Evolutionary conservation across 495 filamentous ascomycete species (phyloP).

Genomic region (Mytilinidion resinicola): DNA sequence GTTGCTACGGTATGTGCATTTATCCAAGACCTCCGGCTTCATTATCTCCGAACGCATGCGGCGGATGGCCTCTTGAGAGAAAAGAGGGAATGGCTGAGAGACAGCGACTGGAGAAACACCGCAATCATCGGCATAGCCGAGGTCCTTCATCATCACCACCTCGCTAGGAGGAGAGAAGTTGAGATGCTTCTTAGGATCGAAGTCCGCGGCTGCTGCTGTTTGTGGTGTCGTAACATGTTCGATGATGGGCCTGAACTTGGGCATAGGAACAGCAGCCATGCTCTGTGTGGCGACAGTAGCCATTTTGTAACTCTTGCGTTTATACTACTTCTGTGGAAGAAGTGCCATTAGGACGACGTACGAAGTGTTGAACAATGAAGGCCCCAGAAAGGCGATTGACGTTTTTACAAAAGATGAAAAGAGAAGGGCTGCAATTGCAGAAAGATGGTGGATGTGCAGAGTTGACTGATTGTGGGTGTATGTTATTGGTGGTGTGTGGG

Average conservation of each 20-base stretch:
- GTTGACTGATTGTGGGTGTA: background rate
- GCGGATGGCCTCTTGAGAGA: conserved; percentile 58
- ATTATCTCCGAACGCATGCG: conserved; percentile 63
- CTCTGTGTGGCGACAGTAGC: conserved; percentile 17
- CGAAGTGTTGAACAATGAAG: background rate
- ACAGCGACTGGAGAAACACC: conserved; percentile 63
- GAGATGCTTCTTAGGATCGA: conserved; percentile 52
- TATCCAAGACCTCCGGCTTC: conserved; percentile 54
- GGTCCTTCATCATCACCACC: conserved; percentile 54
- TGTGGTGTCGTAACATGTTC: conserved; percentile 16
- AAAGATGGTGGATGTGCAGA: background rate
- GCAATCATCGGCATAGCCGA: conserved; percentile 47
- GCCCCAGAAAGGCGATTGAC: background rate
- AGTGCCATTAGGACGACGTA: background rate
- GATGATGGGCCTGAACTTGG: conserved; percentile 29
- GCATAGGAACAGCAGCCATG: conserved; percentile 12
- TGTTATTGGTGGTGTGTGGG: background rate
- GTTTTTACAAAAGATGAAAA: background rate
- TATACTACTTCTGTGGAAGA: background rate
- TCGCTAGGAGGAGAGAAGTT: conserved; percentile 46
- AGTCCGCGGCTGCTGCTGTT: conserved; percentile 21
- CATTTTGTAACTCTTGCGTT: conserved; percentile 6
- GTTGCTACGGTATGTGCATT: conserved; percentile 59
- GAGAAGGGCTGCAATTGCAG: background rate
- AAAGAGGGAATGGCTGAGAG: conserved; percentile 67